Conservation (phyloP, 2,329 filamentous ascomycete species). For the Fusarium coffeatum region DNA sequence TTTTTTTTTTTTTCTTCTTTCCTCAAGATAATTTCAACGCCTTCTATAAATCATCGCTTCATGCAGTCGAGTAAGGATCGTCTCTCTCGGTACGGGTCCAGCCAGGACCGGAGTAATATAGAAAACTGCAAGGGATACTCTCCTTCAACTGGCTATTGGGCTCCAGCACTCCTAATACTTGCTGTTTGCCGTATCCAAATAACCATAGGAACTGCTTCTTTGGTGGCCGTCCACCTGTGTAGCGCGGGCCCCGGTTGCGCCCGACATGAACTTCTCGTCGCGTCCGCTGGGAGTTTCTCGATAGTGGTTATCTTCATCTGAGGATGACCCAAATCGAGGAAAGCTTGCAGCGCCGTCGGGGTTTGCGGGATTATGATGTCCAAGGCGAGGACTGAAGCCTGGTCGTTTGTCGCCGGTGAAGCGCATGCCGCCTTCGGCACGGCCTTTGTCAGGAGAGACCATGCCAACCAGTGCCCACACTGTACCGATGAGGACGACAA, state of each 20-base stretch:
- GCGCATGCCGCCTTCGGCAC: constrained; percentile 65
- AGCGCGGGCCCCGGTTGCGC: constrained; percentile 39
- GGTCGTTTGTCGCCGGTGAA: constrained; percentile 49
- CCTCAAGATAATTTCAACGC: constrained; percentile 35
- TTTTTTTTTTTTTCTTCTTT: background rate
- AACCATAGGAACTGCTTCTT: constrained; percentile 52
- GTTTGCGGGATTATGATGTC: constrained; percentile 39
- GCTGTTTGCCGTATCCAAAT: constrained; percentile 47
- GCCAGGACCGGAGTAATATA: constrained; percentile 44
- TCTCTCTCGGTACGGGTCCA: constrained; percentile 45
- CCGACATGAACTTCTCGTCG: constrained; percentile 49
- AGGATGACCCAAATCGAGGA: constrained; percentile 45
- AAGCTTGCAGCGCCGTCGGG: constrained; percentile 38
- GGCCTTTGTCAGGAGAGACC: constrained; percentile 65
- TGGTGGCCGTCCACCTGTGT: constrained; percentile 48
- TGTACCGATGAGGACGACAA: constrained; percentile 81
- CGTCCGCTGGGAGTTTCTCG: constrained; percentile 24
- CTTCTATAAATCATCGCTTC: constrained; percentile 29
- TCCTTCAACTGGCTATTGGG: constrained; percentile 26
- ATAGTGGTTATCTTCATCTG: constrained; percentile 38
- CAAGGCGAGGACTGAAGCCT: constrained; percentile 43
- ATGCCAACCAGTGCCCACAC: constrained; percentile 73
- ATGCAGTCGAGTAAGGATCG: constrained; percentile 41
- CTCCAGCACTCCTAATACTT: constrained; percentile 44
- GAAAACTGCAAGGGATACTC: constrained; percentile 28